Percentiles rank a stretch among this genome's conserved stretches.
phyloP scores from a whole-genome alignment of 805 yeast species.

The Candida endomychidarum region DNA sequence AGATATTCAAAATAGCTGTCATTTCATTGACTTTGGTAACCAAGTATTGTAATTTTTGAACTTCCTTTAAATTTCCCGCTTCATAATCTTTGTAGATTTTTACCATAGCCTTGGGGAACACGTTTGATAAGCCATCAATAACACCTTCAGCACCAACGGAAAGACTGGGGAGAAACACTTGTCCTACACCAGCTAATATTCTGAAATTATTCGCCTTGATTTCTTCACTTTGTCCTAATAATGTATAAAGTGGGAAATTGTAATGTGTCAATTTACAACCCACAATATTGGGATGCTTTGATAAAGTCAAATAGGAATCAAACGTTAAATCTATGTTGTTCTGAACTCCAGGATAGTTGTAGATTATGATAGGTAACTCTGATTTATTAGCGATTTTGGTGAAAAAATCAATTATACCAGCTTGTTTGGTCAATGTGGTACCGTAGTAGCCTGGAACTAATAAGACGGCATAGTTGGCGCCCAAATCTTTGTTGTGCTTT shows the following conservation, averaged over 20 bases:
- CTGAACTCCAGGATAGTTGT: conserved; percentile 50
- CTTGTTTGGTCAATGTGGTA: conserved; percentile 38
- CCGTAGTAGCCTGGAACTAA: conserved; percentile 53
- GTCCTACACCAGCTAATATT: conserved; percentile 53
- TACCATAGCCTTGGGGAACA: conserved; percentile 51
- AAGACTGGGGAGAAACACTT: conserved; percentile 49
- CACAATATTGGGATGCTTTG: conserved; percentile 47
- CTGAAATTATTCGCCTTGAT: conserved; percentile 39
- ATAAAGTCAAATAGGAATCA: conserved; percentile 39
- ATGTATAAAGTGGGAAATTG: conserved; percentile 48
- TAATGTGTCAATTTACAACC: conserved; percentile 56
- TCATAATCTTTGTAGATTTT: conserved; percentile 37
- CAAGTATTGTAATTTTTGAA: conserved; percentile 41
- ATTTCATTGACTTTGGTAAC: conserved; percentile 49
- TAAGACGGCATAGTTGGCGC: conserved; percentile 40
- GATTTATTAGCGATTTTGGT: conserved; percentile 42
- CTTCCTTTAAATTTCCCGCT: conserved; percentile 40
- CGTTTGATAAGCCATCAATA: conserved; percentile 53
- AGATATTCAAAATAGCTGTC: conserved; percentile 43
- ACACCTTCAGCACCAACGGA: conserved; percentile 49
- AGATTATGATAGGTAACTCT: conserved; percentile 45
- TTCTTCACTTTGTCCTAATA: conserved; percentile 44
- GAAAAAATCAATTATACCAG: conserved; percentile 47
- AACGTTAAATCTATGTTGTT: conserved; percentile 40
- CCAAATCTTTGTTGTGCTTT: conserved; percentile 31